Percentiles rank a stretch among this genome's conserved stretches.
Evolutionary conservation across 2,329 filamentous ascomycete species (phyloP).

Genomic region (Dactylonectria macrodidyma): DNA sequence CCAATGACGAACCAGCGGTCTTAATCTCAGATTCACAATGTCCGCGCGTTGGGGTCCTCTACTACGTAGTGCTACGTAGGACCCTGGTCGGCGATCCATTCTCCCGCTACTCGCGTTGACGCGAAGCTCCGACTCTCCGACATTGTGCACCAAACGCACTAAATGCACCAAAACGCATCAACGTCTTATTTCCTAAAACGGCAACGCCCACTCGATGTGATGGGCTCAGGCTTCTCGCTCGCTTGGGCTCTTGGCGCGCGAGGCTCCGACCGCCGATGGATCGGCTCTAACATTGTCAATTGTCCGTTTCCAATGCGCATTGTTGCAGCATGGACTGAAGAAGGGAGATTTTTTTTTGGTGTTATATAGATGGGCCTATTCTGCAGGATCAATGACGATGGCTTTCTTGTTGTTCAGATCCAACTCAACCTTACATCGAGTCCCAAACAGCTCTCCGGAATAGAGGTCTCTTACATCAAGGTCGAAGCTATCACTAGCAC

Average conservation of each 20-base stretch:
- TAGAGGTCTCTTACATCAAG: background rate
- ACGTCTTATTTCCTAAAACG: conserved; percentile 32
- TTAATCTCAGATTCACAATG: background rate
- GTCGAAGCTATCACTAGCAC: too few relatives aligned
- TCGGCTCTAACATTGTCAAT: background rate
- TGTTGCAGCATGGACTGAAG: background rate
- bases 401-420: conserved; percentile 11
- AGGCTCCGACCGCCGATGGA: conserved; percentile 38
- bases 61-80: background rate
- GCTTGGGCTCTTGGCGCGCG: conserved; percentile 31
- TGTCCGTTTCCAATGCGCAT: conserved; percentile 2
- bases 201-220: conserved; percentile 16
- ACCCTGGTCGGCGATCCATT: background rate
- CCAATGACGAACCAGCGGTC: background rate
- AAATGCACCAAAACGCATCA: background rate
- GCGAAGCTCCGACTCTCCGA: conserved; percentile 43
- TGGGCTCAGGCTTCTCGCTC: conserved; percentile 20
- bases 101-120: conserved; percentile 36
- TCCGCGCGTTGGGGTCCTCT: conserved; percentile 3
- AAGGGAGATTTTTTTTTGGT: background rate
- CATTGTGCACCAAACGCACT: conserved; percentile 4
- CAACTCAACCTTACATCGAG: conserved; percentile 1
- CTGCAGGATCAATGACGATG: conserved; percentile 3
- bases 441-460: background rate
- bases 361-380: conserved; percentile 11